Evolutionary conservation across 345 rosid genomes (phyloP), one percentile per base, ranked within the genome.

Genomic region (Populus tremula): DNA sequence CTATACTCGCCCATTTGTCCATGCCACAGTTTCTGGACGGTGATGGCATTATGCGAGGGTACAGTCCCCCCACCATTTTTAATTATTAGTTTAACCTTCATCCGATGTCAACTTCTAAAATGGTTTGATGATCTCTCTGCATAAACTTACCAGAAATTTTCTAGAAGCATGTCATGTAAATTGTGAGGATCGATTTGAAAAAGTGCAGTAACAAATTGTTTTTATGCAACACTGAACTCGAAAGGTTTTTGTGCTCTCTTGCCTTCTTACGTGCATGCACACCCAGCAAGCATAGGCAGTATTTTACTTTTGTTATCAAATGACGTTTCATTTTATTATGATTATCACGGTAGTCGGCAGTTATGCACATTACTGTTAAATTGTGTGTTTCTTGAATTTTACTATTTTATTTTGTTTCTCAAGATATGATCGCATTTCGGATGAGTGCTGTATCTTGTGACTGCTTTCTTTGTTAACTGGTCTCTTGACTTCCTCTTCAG

Each of bases 21-120:
- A 36, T 92, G 79, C 99, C 99, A 10, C 81, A 90, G 74, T 89
- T 87, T 78, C 79, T 89, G 67, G 88, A 71, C n/a, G 97, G 99
- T 4, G 86, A 92, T 87, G 94, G 98, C 90, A 82, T 96, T 76
- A 88, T 96, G 91, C 82, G 84, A 86, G 96, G 99, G 98, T 96
- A 25, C 5, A 36, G 12, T 4, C 41, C 31, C 16, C 5, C 8
- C 10, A 4, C 9, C 45, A n/a, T 41, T 25, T 54, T 47, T 25
- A 27, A 62, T 23, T 67, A 31, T 33, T 39, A 39, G 33, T 59
- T 61, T 78, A 39, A 65, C 69, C 7, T 71, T 50, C 18, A 41
- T 14, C 23, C 27, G 47, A 27, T 56, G 0, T 47, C 41, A 54
- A 67, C 18, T 39, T 35, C 49, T 8, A 21, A 64, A n/a, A 43